Percentiles rank a stretch among this genome's conserved stretches.
These are phyloP conservation scores for Aspergillus egyptiacus DNA, from an alignment of 495 filamentous ascomycete genomes.

Conservation along the genomic window DNA sequence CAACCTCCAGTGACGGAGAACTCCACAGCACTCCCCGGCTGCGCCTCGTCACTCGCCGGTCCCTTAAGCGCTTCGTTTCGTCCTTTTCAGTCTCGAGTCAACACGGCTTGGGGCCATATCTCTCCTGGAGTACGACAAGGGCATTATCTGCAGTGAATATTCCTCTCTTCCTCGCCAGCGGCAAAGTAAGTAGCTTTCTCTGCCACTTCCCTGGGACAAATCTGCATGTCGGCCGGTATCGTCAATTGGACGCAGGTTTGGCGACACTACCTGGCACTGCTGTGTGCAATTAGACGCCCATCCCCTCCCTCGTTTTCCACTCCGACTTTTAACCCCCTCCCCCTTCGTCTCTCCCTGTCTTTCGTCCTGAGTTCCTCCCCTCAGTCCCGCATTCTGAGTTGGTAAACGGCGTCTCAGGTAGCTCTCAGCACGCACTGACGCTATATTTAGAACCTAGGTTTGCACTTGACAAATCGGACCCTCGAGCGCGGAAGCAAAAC, in stretches of 20 bases:
- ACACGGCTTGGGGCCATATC: not conserved
- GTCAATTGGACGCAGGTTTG: conserved; percentile 4
- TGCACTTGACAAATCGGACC: conserved; percentile 24
- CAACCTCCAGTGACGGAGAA: conserved; percentile 9
- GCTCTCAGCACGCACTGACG: conserved; percentile 16
- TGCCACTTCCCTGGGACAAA: not conserved
- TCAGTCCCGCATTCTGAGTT: conserved; percentile 4
- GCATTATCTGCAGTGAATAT: conserved; percentile 18
- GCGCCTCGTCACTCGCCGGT: conserved; percentile 24
- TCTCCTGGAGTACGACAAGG: conserved; percentile 4
- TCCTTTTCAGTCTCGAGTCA: not conserved
- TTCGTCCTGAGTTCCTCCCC: not conserved
- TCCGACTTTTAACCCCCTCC: conserved; percentile 1
- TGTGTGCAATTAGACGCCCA: conserved; percentile 11
- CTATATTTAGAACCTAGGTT: conserved; percentile 36
- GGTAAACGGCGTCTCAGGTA: conserved; percentile 28
- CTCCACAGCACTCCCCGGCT: conserved; percentile 20
- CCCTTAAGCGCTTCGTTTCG: conserved; percentile 21
- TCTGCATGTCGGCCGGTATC: not conserved
- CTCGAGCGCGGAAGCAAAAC: conserved; percentile 26
- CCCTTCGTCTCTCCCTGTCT: conserved; percentile 4
- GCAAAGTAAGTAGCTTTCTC: conserved; percentile 3
- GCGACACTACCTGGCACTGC: too few species aligned
- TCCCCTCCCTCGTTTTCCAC: conserved; percentile 15
- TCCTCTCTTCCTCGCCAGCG: not conserved